Conservation (phyloP, 768 basidiomycete genomes). For the Boletus speciosus region DNA sequence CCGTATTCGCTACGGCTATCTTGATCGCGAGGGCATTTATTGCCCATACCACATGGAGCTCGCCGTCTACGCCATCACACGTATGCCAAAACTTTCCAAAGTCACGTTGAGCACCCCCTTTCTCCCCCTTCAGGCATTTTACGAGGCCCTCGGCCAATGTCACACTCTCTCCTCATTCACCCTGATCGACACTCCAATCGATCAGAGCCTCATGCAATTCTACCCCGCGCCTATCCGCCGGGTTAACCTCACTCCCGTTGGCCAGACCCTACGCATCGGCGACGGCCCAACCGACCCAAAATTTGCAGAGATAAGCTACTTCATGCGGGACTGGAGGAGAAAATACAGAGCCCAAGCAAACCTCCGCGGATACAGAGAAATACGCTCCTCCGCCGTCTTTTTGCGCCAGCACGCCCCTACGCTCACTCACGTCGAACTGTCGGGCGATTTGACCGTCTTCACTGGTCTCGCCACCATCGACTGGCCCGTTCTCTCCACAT, state of each 20-base stretch:
- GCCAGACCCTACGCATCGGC: conserved; percentile 33
- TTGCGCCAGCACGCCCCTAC: conserved; percentile 29
- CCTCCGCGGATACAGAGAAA: conserved; percentile 28
- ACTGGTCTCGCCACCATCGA: conserved; percentile 27
- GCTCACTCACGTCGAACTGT: conserved; percentile 31
- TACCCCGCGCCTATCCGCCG: conserved; percentile 24
- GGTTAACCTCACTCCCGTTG: conserved; percentile 31
- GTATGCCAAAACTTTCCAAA: conserved; percentile 30
- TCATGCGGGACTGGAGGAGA: conserved; percentile 35
- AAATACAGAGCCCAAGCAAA: conserved; percentile 33
- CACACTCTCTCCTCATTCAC: conserved; percentile 25
- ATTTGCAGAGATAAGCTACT: conserved; percentile 32
- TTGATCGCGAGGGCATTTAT: conserved; percentile 33
- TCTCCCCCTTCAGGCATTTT: conserved; percentile 29
- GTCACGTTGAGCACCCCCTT: conserved; percentile 32
- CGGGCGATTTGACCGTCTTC: conserved; percentile 29
- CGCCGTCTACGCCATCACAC: conserved; percentile 22
- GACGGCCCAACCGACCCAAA: conserved; percentile 33
- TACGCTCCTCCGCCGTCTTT: conserved; percentile 29
- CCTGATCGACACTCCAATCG: conserved; percentile 34
- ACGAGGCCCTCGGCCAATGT: conserved; percentile 28
- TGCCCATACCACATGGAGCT: conserved; percentile 27
- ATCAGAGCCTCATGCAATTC: conserved; percentile 33
- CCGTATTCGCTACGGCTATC: conserved; percentile 31
- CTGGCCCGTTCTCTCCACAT: conserved; percentile 30